Evolutionary conservation across 164 flowering plant genomes (phyloP), one percentile per base, ranked within the genome.

Genomic region (Taxillus chinensis): DNA sequence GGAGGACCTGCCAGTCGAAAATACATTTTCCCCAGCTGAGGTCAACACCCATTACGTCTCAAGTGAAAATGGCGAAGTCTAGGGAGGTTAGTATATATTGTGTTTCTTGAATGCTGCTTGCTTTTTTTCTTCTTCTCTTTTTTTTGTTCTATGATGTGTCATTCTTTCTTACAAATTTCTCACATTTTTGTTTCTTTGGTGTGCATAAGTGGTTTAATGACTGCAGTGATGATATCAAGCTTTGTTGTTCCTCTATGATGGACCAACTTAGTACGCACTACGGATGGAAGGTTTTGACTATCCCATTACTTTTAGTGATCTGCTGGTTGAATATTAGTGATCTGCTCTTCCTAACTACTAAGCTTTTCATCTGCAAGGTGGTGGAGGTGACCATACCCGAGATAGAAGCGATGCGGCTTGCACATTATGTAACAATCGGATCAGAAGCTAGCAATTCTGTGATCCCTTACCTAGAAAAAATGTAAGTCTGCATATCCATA

Each of bases 341-440:
- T 9, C 46, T 43, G 7, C 10, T 43, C 15, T 5, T 45, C 45
- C 64, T 63, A 43, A 61, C 61, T 48, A 41, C 14, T 8, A 8
- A 55, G 16, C 41, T 54, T 54, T 40, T 5, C 52, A 16, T 62
- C 39, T 57, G 43, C 60, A 74, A 93, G 98, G 83, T 77, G 59
- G 73, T 88, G 61, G 95, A 86, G 64, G 86, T 88, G 68, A 90
- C 96, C 43, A 70, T 93, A 70, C 97, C 96, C 38, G 92, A 88
- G 42, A 88, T 88, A 75, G 96, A 93, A 78, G 79, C 57, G n/a
- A 90, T 90, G 97, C 84, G 92, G 14, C 72, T 90, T 53, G 96
- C 97, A 59, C 97, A 93, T 78, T 90, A 93, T 68, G 0, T 69
- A 63, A 90, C 98, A 49, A 86, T 93, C 59, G 96, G 82, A 49